Conservation (phyloP, 176 grass and related monocot genomes). For the Phyllostachys edulis region DNA sequence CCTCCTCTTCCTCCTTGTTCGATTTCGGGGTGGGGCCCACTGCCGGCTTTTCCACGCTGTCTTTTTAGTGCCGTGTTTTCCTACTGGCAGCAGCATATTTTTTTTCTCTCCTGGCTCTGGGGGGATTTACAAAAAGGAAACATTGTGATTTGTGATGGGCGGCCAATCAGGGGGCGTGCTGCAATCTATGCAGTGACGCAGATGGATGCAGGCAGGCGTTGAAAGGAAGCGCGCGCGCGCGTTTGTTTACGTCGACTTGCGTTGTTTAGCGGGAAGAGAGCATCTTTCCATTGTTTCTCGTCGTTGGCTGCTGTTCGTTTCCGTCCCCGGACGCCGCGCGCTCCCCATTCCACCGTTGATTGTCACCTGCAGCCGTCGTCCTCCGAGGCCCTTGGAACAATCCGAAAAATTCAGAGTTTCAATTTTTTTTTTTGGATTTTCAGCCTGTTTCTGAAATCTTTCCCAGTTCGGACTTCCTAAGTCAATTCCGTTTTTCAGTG, state of each 20-base stretch:
- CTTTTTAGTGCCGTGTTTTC: neutral
- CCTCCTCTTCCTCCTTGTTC: neutral
- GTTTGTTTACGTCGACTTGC: neutral
- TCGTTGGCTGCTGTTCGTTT: neutral
- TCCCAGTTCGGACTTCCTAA: too few species aligned
- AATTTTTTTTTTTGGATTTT: too few species aligned
- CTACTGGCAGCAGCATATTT: too few species aligned
- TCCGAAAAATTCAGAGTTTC: too few species aligned
- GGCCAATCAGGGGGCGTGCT: neutral
- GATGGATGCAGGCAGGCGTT: neutral
- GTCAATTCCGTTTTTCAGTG: too few species aligned
- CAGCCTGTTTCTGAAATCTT: too few species aligned
- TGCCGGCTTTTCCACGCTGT: neutral
- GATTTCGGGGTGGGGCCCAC: neutral
- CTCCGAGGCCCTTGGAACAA: too few species aligned
- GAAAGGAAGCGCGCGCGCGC: neutral
- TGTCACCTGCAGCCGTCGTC: too few species aligned
- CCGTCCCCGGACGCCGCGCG: too few species aligned
- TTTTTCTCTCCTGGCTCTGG: too few species aligned
- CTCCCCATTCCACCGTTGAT: too few species aligned
- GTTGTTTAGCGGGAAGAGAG: neutral
- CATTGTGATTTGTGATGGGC: neutral
- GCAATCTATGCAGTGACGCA: neutral
- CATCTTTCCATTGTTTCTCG: neutral
- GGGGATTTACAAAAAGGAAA: too few species aligned